Base-by-base conservation (phyloP, 108 stramenopile species). In the Asterionellopsis glacialis region DNA sequence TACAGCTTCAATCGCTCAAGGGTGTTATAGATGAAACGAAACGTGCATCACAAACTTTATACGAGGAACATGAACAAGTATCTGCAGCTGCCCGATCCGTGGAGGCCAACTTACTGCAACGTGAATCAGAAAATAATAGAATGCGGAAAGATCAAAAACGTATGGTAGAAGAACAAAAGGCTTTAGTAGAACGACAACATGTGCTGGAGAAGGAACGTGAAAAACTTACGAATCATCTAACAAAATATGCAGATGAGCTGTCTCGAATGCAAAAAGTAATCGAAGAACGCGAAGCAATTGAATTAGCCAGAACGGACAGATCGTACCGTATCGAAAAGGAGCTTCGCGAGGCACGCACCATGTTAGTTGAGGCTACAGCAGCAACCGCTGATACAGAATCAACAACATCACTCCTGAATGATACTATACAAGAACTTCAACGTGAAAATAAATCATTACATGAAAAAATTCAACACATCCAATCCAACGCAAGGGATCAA, bases 371-470 rank as follows among this genome's bases (percentile, higher is more conserved):
- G 38, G 77, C 74, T 3, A 80, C 81, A 14, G 69, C 76, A 19
- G 68, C 76, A 0, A 68, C 77, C 14, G 76, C 67, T 24, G 77
- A 86, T 53, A 62, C 81, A 27, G 79, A 81, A 66, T 64, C 76
- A 11, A 83, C 80, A 9, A 73, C 74, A 22, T 62, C 73, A 9
- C 65, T 61, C 11, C 77, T 86, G 22, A 59, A 68, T 11, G 75
- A 74, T 28, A 74, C 74, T 33, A 78, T 85, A 55, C 64, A 65
- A 48, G 71, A 62, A 42, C 40, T 86, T 51, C 79, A 64, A 13
- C 57, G 66, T 43, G 79, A 82, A 43, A 86, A 83, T 59, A 59
- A 80, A 45, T 42, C 60, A 9, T 74, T 86, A 50, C 85, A 86
- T 55, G 52, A 52, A n/a, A 61, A 79, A 53, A 68, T 86, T 11